phyloP scores from a whole-genome alignment of 2,329 filamentous ascomycete species.

The Aspergillus carbonarius region DNA sequence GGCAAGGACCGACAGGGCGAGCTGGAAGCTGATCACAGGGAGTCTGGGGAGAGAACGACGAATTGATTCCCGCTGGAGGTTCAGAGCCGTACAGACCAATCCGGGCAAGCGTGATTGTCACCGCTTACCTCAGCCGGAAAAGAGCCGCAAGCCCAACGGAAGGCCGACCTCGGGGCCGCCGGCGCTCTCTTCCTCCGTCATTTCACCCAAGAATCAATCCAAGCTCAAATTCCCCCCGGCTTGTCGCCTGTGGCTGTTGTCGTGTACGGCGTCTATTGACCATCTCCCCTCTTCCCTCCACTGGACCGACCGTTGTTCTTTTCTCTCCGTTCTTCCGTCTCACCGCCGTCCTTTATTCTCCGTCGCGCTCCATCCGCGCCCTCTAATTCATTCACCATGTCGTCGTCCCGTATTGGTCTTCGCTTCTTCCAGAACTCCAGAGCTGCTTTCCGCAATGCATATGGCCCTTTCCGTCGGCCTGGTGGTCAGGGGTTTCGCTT shows the following conservation, averaged over 20 bases:
- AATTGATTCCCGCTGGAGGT: constrained; percentile 8
- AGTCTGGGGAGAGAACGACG: constrained; percentile 5
- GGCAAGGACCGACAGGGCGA: constrained; percentile 2
- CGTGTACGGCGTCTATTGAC: not conserved
- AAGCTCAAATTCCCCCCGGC: not conserved
- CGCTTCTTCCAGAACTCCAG: constrained; percentile 56
- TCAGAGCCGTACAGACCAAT: constrained; percentile 19
- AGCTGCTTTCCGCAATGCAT: constrained; percentile 53
- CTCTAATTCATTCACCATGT: constrained; percentile 30
- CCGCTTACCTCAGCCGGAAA: constrained; percentile 33
- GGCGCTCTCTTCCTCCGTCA: not conserved
- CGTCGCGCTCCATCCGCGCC: constrained; percentile 11
- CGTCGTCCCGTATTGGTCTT: constrained; percentile 59
- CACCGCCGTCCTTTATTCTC: constrained; percentile 10
- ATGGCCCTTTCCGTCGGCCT: constrained; percentile 55
- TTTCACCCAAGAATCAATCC: not conserved
- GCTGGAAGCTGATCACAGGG: not conserved
- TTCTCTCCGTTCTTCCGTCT: constrained; percentile 11
- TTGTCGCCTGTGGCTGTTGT: not conserved
- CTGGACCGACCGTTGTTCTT: not conserved
- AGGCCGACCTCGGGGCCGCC: constrained; percentile 20
- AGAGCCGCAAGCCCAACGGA: constrained; percentile 18
- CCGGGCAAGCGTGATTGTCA: constrained; percentile 25
- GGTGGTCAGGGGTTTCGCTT: constrained; percentile 60
- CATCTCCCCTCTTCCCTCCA: not conserved